Base-by-base conservation (phyloP, 2,329 filamentous ascomycete species). In the Thermomyces lanuginosus region DNA sequence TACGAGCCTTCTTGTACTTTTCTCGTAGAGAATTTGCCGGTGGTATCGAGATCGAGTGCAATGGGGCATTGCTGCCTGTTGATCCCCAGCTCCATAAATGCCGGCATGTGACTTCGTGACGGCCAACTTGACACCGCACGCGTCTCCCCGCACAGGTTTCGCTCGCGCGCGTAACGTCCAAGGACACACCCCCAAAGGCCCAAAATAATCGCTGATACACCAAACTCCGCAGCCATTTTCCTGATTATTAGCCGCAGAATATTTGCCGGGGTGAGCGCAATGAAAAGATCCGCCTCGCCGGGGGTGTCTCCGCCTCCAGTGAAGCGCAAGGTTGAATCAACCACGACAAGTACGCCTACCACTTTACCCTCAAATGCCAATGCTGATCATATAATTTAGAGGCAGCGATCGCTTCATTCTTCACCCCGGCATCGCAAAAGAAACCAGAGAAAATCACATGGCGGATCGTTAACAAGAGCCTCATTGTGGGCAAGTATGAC, bases 361-460 rank as follows among this genome's bases (percentile, higher is more conserved):
- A n/a, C n/a, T n/a, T n/a, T 15, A 23, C 11, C 8, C 10, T n/a
- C 12, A 8, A 6, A 24, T 24, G 11, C 11, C n/a, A 16, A 4
- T 16, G 13, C 8, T 4, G 11, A 9, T 16, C 13, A 16, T 16
- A 16, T 24, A 10, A 16, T n/a, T 24, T 18, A 56, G 54, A 48
- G 27, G 47, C 44, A 17, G 71, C 76, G 1, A 71, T 92, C 1
- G 68, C 78, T 11, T 81, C 68, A 28, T 95, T 95, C 60, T 95
- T 95, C 54, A 92, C 75, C 0, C 84, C 84, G 0, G 48, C 66
- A 0, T 93, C 83, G 0, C 71, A 92, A 49, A 93, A 91, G 48
- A 72, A 76, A 16, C 79, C 80, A 8, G 75, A 84, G 26, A 69
- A 68, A 31, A 71, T 79, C 26, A 59, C 54, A 6, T 95, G 89